Conservation (phyloP, 2,329 filamentous ascomycete species). For the Amphichorda felina region DNA sequence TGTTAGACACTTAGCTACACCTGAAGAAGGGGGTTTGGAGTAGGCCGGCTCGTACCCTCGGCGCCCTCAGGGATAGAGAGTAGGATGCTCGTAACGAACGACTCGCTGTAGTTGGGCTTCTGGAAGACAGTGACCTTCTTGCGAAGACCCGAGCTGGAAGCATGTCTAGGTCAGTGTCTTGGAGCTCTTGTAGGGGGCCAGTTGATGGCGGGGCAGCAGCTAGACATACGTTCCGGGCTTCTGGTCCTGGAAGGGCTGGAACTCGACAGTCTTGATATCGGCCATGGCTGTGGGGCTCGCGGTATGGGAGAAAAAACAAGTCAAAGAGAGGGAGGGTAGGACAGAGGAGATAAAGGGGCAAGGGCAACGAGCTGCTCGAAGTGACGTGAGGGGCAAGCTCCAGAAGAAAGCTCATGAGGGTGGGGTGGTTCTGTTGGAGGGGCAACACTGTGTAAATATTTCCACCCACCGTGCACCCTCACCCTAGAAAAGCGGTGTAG, state of each 20-base stretch:
- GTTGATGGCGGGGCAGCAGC: constrained; percentile 11
- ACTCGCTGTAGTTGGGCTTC: constrained; percentile 87
- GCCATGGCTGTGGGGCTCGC: constrained; percentile 40
- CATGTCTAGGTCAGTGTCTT: constrained; percentile 2
- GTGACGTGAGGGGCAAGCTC: constrained; percentile 6
- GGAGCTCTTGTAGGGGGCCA: background rate
- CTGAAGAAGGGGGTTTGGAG: no score
- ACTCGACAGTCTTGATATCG: constrained; percentile 59
- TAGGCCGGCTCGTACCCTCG: constrained; percentile 49
- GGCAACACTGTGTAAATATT: constrained; percentile 2
- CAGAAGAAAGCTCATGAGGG: constrained; percentile 2
- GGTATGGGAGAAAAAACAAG: constrained; percentile 5
- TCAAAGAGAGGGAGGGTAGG: constrained; percentile 2
- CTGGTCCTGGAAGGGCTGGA: constrained; percentile 86
- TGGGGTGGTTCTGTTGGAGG: constrained; percentile 4
- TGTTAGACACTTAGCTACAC: background rate
- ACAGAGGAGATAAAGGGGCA: constrained; percentile 8
- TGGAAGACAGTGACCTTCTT: constrained; percentile 99
- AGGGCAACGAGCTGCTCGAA: constrained; percentile 1
- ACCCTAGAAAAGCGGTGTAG: no score
- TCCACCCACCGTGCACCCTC: background rate
- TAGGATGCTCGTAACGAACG: constrained; percentile 88
- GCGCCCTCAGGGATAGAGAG: constrained; percentile 93
- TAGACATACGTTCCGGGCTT: constrained; percentile 89
- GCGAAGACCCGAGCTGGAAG: constrained; percentile 77